Conservation (phyloP, 1,284 basidiomycete genomes). For the Sporisorium reilianum region DNA sequence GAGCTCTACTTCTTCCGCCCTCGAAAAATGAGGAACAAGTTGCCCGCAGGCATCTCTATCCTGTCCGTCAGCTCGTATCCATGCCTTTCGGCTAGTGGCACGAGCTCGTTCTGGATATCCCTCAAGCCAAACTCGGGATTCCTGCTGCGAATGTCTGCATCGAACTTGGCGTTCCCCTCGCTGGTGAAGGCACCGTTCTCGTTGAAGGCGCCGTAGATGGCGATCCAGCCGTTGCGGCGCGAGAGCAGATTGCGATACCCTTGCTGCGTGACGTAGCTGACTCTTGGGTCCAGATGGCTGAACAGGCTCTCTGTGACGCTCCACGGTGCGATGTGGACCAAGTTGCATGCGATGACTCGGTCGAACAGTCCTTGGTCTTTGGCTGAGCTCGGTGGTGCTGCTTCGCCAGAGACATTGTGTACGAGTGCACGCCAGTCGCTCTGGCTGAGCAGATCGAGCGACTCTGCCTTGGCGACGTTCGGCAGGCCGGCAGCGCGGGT, state of each 20-base stretch:
- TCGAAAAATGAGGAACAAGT: constrained; percentile 38
- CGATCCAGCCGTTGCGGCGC: constrained; percentile 34
- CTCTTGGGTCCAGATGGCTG: constrained; percentile 41
- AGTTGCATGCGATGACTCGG: constrained; percentile 48
- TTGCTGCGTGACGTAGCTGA: constrained; percentile 35
- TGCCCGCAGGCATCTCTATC: constrained; percentile 50
- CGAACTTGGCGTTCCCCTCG: constrained; percentile 49
- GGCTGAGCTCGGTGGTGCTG: neutral
- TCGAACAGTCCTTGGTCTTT: constrained; percentile 34
- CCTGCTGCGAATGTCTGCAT: constrained; percentile 37
- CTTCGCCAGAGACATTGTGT: constrained; percentile 24
- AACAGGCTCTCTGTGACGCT: constrained; percentile 49
- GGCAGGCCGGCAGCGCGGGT: constrained; percentile 1
- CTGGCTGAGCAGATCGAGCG: constrained; percentile 39
- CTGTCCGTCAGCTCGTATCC: constrained; percentile 38
- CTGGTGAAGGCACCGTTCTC: constrained; percentile 36
- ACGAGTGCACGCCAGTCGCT: constrained; percentile 44
- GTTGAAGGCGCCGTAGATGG: constrained; percentile 58
- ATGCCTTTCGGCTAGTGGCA: constrained; percentile 39
- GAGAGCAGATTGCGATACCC: constrained; percentile 29
- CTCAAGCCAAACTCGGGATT: constrained; percentile 49
- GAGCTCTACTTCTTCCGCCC: constrained; percentile 18
- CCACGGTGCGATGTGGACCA: constrained; percentile 46
- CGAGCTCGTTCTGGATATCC: constrained; percentile 42
- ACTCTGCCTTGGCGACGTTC: constrained; percentile 36